Evolutionary conservation across 78 protist genomes (phyloP).

Genomic region (Dictyostelium brefeldianum): DNA sequence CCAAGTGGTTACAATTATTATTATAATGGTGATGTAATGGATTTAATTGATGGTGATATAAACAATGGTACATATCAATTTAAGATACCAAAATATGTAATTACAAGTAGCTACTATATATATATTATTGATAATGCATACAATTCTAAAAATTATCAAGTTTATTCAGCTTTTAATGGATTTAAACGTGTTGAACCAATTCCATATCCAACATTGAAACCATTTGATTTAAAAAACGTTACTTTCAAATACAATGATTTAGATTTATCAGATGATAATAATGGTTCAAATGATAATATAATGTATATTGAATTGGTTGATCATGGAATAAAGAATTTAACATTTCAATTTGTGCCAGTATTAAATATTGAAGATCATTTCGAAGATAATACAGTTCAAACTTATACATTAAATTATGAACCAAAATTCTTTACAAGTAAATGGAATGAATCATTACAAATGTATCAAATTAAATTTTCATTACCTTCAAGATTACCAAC

Average conservation of each 20-base stretch:
- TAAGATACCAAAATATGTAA: neutral
- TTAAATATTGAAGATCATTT: neutral
- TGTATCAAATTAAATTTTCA: neutral
- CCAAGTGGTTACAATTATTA: no score
- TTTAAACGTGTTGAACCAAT: neutral
- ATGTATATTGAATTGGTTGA: neutral
- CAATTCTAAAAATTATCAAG: neutral
- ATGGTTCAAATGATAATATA: neutral
- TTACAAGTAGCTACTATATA: no score
- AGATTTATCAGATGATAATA: neutral
- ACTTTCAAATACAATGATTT: neutral
- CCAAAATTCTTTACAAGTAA: neutral
- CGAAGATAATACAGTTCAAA: no score
- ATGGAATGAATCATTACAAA: neutral
- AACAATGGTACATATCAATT: neutral
- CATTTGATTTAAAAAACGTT: neutral
- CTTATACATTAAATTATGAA: no score
- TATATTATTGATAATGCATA: neutral
- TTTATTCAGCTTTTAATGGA: neutral
- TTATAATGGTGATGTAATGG: no score
- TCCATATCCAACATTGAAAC: neutral
- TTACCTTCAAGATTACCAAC: neutral
- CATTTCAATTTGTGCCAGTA: neutral
- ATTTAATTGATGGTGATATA: neutral
- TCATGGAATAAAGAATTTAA: neutral